Base-by-base conservation (phyloP, 148 eudicot genomes). In the Simmondsia chinensis region DNA sequence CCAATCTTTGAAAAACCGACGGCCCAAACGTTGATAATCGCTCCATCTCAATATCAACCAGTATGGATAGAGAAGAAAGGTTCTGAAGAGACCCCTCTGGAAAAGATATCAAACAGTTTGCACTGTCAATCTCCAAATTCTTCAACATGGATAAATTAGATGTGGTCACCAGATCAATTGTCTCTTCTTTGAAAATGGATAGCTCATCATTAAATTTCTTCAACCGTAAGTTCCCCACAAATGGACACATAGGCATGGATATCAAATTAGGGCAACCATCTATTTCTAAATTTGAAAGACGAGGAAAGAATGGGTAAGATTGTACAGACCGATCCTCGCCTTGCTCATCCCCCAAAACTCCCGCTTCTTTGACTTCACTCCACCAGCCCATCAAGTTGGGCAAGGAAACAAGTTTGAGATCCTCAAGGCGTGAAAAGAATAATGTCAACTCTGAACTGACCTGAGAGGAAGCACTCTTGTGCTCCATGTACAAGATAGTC, bases 341-440 rank as follows among this genome's bases (percentile, higher is more conserved):
- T 40, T 13, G 15, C 13, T 5, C 15, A 12, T 15, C 17, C 1
- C 11, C 47, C 5, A 9, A 41, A 2, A 32, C 34, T 9, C 7
- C 39, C 4, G 5, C 32, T n/a, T 27, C 39, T 6, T 7, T 21
- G 14, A 4, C 21, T 18, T 6, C 0, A 7, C 50, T 18, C 57
- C 57, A 23, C 69, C 69, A 64, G 17, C 57, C 47, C 46, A 28
- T 38, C 48, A 64, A 33, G 7, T 18, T 28, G 6, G 18, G 8
- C n/a, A 57, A 12, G 6, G 0, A 4, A 0, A 2, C 0, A 4
- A 64, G 0, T 8, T 6, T 8, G 9, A 64, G 52, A 11, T 2
- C 20, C 34, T 32, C 42, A 46, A 61, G 66, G 13, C 53, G 39
- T 0, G 54, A 48, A 18, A 61, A 61, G 52, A 53, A 61, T 42